These are phyloP conservation scores for Globisporangium polare DNA, from an alignment of 352 stramenopile genomes.

Conservation along the genomic window DNA sequence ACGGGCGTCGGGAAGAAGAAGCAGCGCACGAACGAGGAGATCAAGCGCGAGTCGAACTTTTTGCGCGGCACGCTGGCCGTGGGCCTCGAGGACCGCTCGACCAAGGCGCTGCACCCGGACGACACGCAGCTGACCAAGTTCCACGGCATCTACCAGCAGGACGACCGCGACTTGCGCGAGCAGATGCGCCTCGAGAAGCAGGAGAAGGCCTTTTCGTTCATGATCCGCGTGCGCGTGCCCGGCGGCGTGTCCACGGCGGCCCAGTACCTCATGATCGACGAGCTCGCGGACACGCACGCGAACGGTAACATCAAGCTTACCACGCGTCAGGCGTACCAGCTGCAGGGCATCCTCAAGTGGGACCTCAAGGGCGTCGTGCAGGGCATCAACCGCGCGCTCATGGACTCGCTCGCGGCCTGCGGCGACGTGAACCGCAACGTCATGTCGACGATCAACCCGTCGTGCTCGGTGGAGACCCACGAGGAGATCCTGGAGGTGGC, in stretches of 20 bases:
- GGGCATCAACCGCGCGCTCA: conserved; percentile 88
- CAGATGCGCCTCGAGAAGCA: conserved; percentile 77
- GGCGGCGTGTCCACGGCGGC: conserved; percentile 91
- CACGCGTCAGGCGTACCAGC: conserved; percentile 95
- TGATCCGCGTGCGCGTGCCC: conserved; percentile 96
- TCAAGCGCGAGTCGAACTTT: conserved; percentile 79
- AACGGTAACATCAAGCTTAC: conserved; percentile 95
- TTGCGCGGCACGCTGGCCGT: conserved; percentile 64
- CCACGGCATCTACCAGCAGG: conserved; percentile 97
- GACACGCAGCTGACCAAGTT: conserved; percentile 93
- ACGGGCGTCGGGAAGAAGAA: conserved; percentile 50
- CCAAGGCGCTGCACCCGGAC: conserved; percentile 61
- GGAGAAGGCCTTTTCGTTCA: conserved; percentile 95
- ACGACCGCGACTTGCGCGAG: conserved; percentile 89
- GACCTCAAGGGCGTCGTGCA: conserved; percentile 96
- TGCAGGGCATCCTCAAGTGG: conserved; percentile 97
- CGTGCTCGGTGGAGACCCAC: conserved; percentile 87
- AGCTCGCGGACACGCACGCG: conserved; percentile 90
- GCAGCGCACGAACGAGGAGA: conserved; percentile 80
- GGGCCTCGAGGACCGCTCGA: conserved; percentile 67
- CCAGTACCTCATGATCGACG: conserved; percentile 93
- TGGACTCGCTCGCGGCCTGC: conserved; percentile 95
- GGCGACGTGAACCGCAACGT: conserved; percentile 97
- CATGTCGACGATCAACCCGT: conserved; percentile 89
- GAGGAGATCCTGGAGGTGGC: conserved; percentile 77